Evolutionary conservation across 1,284 basidiomycete species (phyloP), one percentile per base, ranked within the genome.

Genomic region (Paramarasmius palmivorus): DNA sequence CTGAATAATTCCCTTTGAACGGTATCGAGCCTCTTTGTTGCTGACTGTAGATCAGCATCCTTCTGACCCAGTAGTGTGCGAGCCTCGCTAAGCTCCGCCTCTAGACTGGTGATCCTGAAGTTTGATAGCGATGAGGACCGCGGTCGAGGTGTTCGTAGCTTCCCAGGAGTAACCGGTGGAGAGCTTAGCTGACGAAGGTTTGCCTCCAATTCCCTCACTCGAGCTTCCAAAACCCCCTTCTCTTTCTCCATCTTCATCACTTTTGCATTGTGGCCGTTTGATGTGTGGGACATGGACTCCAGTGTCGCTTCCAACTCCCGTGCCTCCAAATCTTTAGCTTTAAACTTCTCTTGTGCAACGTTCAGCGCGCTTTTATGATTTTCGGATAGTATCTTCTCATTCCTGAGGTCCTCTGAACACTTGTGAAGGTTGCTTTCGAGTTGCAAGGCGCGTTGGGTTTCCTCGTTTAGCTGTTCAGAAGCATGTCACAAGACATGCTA

Each of bases 301-400:
- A 90, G 70, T 35, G 75, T 77, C 34, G 75, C 69, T 57, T 89
- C 79, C 34, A 89, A 73, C 50, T 86, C 80, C 38, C 72, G 75
- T 29, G 73, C 68, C 48, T 78, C 73, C 36, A 74, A 64, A 46
- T 82, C 78, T 53, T 81, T 75, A 14, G 68, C 68, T 62, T 78
- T 83, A 52, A 81, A 64, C 55, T 76, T 82, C 58, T 78, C 75
- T 42, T 79, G 72, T 3, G 79, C 74, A 29, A 73, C 64, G 14
- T 63, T 65, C 22, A 88, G 68, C 10, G 84, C 74, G 8, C 71
- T 63, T 55, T 81, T 76, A 0, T 75, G 62, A 60, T 90, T 90
- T 60, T 79, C 78, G 2, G 77, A 73, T 17, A 71, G 67, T 9
- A 83, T 63, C 35, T 75, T 78, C 63, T 88, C 84, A 19, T 77